Evolutionary conservation across 805 yeast species (phyloP), one percentile per base, ranked within the genome.

Genomic region (Kuraishia hungarica): DNA sequence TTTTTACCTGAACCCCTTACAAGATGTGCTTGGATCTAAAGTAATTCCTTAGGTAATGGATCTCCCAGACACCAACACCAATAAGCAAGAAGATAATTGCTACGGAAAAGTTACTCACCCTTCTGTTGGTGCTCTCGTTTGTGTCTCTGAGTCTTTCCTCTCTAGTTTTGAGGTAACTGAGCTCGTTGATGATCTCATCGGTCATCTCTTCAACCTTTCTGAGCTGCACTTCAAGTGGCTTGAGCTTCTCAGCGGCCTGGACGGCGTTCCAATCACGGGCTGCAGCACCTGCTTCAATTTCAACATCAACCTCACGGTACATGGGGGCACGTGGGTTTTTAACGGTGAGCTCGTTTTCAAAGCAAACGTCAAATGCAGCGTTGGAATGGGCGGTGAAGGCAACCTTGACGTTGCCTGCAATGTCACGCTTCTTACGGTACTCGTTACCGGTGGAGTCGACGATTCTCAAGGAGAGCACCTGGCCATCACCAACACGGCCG

Each of bases 191-290:
- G 64, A 94, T 81, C 75, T 94, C 98, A 61, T 82, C 87, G 52
- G 96, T 82, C 72, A 89, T 72, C 67, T 88, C 97, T 70, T 90
- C 93, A 56, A 93, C 79, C 68, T 87, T 85, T 71, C 94, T 86
- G 69, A 94, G 78, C 64, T 89, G 96, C 55, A 92, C 84, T 72
- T 94, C 99, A 53, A 87, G 82, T 3, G 99, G 98, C 72, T 87
- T 89, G 70, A 94, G 83, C 69, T 90, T 89, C 71, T 94, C 98
- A 50, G 87, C 81, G 51, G 96, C 92, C 75, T 92, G 97, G 59
- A 92, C 77, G 23, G 91, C 89, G 67, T 91, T 90, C 97, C 98
- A 94, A 74, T 94, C 98, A 72, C 98, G 86, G 48, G 98, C 99
- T 64, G 91, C 89, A 53, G 97, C 89, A 50, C 99, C 99, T 59